Conservation (phyloP, 345 rosid genomes). For the Lenwebbia sp. region DNA sequence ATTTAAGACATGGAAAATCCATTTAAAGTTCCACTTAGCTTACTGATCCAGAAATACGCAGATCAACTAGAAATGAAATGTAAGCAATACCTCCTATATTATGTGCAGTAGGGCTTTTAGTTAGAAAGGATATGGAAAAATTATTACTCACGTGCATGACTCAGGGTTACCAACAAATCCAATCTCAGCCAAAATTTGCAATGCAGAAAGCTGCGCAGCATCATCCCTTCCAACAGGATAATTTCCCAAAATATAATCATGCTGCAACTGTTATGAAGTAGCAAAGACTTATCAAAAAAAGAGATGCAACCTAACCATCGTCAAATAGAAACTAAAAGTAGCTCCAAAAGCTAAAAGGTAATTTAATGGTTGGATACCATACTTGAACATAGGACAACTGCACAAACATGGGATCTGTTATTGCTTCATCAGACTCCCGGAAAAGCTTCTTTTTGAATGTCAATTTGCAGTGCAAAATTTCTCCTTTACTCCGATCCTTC, state of each 20-base stretch:
- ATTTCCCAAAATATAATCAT: constrained; percentile 90
- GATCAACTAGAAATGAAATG: neutral
- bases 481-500: constrained; percentile 93
- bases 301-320: neutral
- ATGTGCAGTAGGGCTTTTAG: neutral
- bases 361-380: constrained; percentile 19
- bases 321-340: neutral
- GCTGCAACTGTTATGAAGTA: constrained; percentile 68
- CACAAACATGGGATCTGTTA: constrained; percentile 86
- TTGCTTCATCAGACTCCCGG: constrained; percentile 97
- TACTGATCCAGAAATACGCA: neutral
- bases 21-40: neutral
- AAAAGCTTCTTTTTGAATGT: constrained; percentile 84
- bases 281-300: constrained; percentile 2
- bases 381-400: constrained; percentile 97
- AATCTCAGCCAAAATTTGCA: constrained; percentile 89
- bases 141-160: constrained; percentile 67
- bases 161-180: constrained; percentile 83
- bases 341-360: neutral
- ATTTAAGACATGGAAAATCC: neutral
- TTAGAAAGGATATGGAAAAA: neutral
- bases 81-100: neutral
- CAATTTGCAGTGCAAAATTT: constrained; percentile 85
- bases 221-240: constrained; percentile 99
- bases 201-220: constrained; percentile 93